These are phyloP conservation scores for Pseudonitzschia multiseries DNA, from an alignment of 108 stramenopile genomes.

Conservation along the genomic window DNA sequence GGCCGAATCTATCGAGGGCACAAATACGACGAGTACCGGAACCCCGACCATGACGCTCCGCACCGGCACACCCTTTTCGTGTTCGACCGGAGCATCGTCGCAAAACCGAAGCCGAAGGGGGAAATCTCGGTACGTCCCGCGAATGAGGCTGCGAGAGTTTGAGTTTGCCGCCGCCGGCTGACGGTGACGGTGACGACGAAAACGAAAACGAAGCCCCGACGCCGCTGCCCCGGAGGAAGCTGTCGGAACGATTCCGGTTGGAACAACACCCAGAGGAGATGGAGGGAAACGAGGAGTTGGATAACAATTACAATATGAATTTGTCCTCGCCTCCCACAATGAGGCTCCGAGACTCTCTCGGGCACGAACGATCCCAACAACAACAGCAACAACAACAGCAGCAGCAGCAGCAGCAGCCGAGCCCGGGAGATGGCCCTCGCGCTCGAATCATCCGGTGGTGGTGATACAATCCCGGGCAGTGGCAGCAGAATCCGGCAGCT, in stretches of 20 bases:
- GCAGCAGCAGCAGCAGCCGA: not conserved
- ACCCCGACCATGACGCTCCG: constrained; percentile 13
- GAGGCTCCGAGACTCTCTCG: constrained; percentile 16
- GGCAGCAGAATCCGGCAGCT: constrained; percentile 11
- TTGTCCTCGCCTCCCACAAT: constrained; percentile 15
- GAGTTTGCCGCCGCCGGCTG: not conserved
- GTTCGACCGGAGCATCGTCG: not conserved
- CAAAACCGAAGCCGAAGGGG: not conserved
- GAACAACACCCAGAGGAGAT: no score
- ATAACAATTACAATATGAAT: not conserved
- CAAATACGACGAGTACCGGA: not conserved
- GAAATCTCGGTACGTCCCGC: constrained; percentile 20
- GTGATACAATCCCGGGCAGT: not conserved
- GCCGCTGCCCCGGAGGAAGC: constrained; percentile 8
- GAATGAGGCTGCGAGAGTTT: constrained; percentile 38
- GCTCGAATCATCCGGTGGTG: constrained; percentile 6
- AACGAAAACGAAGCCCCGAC: not conserved
- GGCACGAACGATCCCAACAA: not conserved
- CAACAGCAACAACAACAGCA: not conserved
- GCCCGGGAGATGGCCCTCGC: constrained; percentile 23
- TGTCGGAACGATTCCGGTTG: not conserved
- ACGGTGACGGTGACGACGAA: not conserved
- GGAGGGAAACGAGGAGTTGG: no score
- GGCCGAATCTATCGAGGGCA: constrained; percentile 1
- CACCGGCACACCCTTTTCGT: not conserved